Evolutionary conservation across 352 stramenopile genomes (phyloP), one percentile per base, ranked within the genome.

Genomic region (Phytophthora palmivora): DNA sequence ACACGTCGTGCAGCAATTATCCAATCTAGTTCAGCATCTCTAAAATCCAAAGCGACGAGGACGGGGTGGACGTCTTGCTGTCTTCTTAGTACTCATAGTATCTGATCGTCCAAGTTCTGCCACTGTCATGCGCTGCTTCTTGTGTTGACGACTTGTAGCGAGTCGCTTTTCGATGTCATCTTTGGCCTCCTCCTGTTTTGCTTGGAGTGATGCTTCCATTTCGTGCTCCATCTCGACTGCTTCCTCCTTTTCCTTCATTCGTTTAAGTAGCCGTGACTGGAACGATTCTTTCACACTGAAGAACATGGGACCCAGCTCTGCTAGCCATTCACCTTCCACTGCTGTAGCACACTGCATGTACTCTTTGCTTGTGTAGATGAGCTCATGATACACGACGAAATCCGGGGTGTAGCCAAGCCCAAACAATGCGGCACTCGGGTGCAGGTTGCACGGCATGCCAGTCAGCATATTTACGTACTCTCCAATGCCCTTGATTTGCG

Each of bases 391-490:
- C 22, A 98, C 97, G 4, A 99, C 96, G 82, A 99, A 99, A 76
- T 99, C 97, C 14, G 98, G 98, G 19, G 97, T 99, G 79, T 99
- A 99, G 15, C 97, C 98, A 15, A 99, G 78, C 11, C 97, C 96
- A 78, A 98, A 99, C 14, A 99, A 70, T n/a, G 97, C 96, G 26
- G 92, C 97, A 41, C 92, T 98, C 9, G 97, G 97, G 74, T 99
- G 98, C 18, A 99, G 68, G 30, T 98, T 89, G 65, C 92, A 98
- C 37, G 97, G 96, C 77, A 99, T 99, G 14, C 97, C 97, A 30
- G 92, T 99, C 16, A 99, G 78, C 93, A 99, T 98, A 76, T 99
- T 99, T n/a, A 99, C 96, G 74, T 99, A 99, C 74, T 99, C 97
- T 22, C 97, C 97, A 54, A 99, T 99, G 16, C 96, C 97, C 79